Percentiles rank a stretch among this genome's conserved stretches.
phyloP scores from a whole-genome alignment of 1,139 yeast genomes.

The Pichia sp. region DNA sequence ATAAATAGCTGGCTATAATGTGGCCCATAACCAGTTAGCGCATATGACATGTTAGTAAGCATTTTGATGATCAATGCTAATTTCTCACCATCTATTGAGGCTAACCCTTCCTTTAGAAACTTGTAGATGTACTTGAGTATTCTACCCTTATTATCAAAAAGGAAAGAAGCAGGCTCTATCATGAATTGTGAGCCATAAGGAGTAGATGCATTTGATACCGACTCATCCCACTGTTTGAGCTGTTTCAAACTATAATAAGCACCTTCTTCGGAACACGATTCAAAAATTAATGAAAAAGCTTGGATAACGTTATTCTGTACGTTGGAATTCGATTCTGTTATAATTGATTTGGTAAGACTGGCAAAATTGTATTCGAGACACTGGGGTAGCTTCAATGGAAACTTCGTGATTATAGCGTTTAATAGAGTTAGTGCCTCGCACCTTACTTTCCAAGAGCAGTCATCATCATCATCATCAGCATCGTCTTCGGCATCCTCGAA shows the following conservation, averaged over 20 bases:
- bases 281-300: slow-evolving; percentile 30
- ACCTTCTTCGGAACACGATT: slow-evolving; percentile 21
- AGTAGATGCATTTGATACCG: too few species aligned
- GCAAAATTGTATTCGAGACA: slow-evolving; percentile 24
- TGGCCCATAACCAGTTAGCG: slow-evolving; percentile 19
- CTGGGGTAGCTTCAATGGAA: slow-evolving; percentile 28
- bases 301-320: slow-evolving; percentile 36
- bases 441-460: slow-evolving; percentile 64
- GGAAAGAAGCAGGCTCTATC: slow-evolving; percentile 22
- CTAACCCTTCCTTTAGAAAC: slow-evolving; percentile 1
- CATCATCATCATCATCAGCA: slow-evolving; percentile 39
- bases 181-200: too few species aligned
- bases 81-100: slow-evolving; percentile 2
- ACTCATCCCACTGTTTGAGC: slow-evolving; percentile 24
- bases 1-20: slow-evolving; percentile 17
- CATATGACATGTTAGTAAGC: slow-evolving; percentile 16
- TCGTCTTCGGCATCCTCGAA: slow-evolving; percentile 8
- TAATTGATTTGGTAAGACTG: slow-evolving; percentile 25
- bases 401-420: slow-evolving; percentile 27
- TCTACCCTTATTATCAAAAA: slow-evolving; percentile 7
- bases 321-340: slow-evolving; percentile 34
- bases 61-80: slow-evolving; percentile 1
- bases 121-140: slow-evolving; percentile 13
- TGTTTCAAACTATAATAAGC: slow-evolving; percentile 23
- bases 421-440: slow-evolving; percentile 13